A percentile compares a stretch with the other conserved stretches of the same genome.
These are phyloP conservation scores for Fomitopsis palustris DNA, from an alignment of 1,284 basidiomycete genomes.

Conservation along the genomic window DNA sequence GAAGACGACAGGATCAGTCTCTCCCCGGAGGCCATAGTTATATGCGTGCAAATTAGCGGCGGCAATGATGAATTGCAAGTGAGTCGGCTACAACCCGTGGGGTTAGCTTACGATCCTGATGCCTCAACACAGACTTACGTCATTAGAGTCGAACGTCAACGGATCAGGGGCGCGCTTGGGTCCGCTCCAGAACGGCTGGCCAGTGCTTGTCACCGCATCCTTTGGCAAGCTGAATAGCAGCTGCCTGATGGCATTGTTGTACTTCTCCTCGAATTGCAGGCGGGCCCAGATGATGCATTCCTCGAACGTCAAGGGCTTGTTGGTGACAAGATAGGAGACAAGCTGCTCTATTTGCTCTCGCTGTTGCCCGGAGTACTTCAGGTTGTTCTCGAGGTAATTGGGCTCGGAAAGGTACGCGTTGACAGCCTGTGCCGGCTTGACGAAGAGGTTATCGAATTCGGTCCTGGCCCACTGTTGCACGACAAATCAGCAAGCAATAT, in stretches of 20 bases:
- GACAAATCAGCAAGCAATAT: neutral
- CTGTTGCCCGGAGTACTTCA: constrained; percentile 89
- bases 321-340: constrained; percentile 85
- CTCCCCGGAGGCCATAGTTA: constrained; percentile 97
- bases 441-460: constrained; percentile 91
- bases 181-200: constrained; percentile 96
- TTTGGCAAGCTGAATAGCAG: constrained; percentile 93
- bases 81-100: constrained; percentile 61
- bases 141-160: constrained; percentile 80
- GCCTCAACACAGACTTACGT: constrained; percentile 52
- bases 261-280: constrained; percentile 93
- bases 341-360: constrained; percentile 92
- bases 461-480: constrained; percentile 85
- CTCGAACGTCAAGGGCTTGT: constrained; percentile 93
- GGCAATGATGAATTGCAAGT: constrained; percentile 88
- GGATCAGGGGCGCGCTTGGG: constrained; percentile 98
- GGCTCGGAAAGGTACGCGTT: constrained; percentile 97
- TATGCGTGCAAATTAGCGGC: constrained; percentile 97
- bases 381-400: constrained; percentile 89
- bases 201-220: constrained; percentile 85
- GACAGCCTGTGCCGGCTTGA: constrained; percentile 92
- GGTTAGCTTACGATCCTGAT: neutral
- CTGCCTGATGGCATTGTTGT: constrained; percentile 92
- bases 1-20: constrained; percentile 78
- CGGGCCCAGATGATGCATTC: constrained; percentile 98